Evolutionary conservation across 2,329 filamentous ascomycete genomes (phyloP), one percentile per base, ranked within the genome.

Genomic region (Fusarium sp.): DNA sequence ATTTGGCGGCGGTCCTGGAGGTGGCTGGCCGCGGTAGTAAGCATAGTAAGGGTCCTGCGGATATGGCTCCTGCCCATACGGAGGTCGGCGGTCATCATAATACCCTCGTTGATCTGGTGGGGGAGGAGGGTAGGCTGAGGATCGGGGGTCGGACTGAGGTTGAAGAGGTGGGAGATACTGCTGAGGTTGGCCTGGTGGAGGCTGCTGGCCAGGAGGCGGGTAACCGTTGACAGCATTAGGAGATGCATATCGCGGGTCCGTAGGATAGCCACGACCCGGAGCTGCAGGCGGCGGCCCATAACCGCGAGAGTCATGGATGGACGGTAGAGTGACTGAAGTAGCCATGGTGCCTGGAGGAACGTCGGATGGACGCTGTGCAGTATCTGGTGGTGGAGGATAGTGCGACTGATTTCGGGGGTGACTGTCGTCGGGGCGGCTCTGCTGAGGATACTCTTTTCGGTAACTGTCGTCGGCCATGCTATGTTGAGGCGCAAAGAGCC

Each of bases 181-280:
- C 11, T 72, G 75, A 30, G 75, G 77, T 55, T 76, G 77, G 18
- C 65, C 65, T 14, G 74, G 72, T 7, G 69, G 71, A 58, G 63
- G 69, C 34, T 62, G 68, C 61, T 73, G 71, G 19, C 74, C 76
- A n/a, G 78, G 74, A 34, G 83, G 81, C 13, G 81, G 79, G 69
- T 83, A 85, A 16, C 84, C 84, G 68, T 85, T 85, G 43, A 81
- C 77, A 57, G 80, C 78, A 72, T 77, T 80, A 42, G 83, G 81
- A 44, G 84, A 82, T 58, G 79, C 81, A 69, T 83, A 85, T 61
- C 79, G 78, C 52, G 77, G 74, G 58, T 80, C 78, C n/a, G 71
- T 63, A 21, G 73, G 62, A 53, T 79, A 80, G 39, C 77, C 77
- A 50, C 76, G 78, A 41, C 75, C 76, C 62, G 78, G 77, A 19